A percentile compares a stretch with the other conserved stretches of the same genome.
phyloP scores from a whole-genome alignment of 73 alveolate species.

The Uronychia binucleata region DNA sequence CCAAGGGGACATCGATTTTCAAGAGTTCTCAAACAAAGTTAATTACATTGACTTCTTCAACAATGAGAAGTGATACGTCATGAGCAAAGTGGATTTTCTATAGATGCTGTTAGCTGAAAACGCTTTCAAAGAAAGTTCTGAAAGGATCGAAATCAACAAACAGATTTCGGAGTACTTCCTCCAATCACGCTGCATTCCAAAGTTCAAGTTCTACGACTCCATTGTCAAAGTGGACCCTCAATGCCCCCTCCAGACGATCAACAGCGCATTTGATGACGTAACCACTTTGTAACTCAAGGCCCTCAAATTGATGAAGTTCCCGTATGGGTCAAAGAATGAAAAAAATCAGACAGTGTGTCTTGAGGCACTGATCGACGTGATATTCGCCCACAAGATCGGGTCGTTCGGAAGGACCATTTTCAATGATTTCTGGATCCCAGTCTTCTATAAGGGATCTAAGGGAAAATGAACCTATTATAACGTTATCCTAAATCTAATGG shows the following conservation, averaged over 20 bases:
- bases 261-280: background rate
- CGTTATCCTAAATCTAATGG: too few relatives aligned
- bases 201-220: background rate
- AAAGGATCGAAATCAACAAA: background rate
- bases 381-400: background rate
- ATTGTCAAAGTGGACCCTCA: background rate
- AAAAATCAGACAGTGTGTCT: background rate
- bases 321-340: background rate
- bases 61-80: background rate
- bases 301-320: background rate
- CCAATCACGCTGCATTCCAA: background rate
- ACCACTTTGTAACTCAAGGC: background rate
- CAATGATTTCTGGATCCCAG: background rate
- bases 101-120: background rate
- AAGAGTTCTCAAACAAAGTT: slow-evolving; percentile 14
- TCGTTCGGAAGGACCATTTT: background rate
- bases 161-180: background rate
- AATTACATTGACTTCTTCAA: slow-evolving; percentile 4
- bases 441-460: background rate
- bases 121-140: background rate
- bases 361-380: background rate
- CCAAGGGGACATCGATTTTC: slow-evolving; percentile 19
- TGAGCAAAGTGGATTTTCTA: background rate
- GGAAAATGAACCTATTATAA: too few relatives aligned
- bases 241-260: background rate